Percentiles rank a stretch among this genome's conserved stretches.
phyloP scores from a whole-genome alignment of 257 asterid genomes.

The Przewalskia tangutica region DNA sequence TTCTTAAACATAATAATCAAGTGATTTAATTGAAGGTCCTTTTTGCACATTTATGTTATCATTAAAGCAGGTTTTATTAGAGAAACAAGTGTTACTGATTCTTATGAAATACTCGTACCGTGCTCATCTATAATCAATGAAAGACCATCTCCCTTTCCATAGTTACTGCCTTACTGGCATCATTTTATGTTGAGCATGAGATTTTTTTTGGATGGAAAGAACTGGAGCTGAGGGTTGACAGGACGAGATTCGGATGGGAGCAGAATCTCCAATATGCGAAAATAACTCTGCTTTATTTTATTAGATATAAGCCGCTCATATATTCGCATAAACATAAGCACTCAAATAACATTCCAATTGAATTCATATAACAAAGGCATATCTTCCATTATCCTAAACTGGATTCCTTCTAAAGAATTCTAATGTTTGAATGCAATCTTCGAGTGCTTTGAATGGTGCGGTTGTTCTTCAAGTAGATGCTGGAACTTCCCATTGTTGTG shows the following conservation, averaged over 20 bases:
- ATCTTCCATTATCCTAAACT: background rate
- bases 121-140: too few relatives aligned
- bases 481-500: constrained; percentile 56
- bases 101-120: too few relatives aligned
- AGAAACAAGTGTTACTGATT: background rate
- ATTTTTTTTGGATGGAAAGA: background rate
- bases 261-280: background rate
- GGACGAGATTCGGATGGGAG: background rate
- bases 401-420: background rate
- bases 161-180: too few relatives aligned
- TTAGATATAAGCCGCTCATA: background rate
- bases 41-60: background rate
- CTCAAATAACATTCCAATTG: background rate
- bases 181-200: too few relatives aligned
- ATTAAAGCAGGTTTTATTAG: background rate
- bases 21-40: background rate
- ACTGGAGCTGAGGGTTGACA: background rate
- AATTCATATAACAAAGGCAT: background rate
- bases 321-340: background rate
- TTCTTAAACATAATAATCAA: background rate
- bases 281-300: background rate
- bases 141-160: background rate
- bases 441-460: background rate
- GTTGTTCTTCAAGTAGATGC: background rate
- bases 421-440: background rate